Evolutionary conservation across 78 protist genomes (phyloP), one percentile per base, ranked within the genome.

Genomic region (Dictyostelium citrinum): DNA sequence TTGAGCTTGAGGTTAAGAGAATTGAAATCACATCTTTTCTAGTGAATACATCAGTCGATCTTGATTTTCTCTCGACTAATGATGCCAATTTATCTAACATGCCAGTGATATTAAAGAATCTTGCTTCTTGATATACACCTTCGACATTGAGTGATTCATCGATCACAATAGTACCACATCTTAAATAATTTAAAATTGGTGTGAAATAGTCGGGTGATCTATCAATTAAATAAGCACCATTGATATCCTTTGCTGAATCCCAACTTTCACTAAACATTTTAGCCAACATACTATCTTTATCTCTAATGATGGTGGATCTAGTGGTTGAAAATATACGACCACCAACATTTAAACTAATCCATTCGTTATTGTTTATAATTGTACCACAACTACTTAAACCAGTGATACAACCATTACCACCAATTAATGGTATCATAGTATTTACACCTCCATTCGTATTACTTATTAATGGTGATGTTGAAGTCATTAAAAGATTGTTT

Each of bases 191-290:
- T 27, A 95, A 10, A 1, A 95, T 68, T 3, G 94, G 95, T 31
- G 80, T 81, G 41, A 95, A 95, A 27, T 95, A 95, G 20, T 95
- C 96, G 16, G 96, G 96, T 37, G 90, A 90, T 35, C 96, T 55
- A 61, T 95, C 96, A 43, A 95, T 86, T 2, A 95, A 81, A 60
- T 85, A 85, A 37, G 76, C 83, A 43, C 96, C 96, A n/a, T 81
- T 78, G 14, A 58, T n/a, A 37, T 95, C 96, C 2, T 86, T 29
- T 6, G 90, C 64, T 4, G 95, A 88, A 35, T 84, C 96, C 96
- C 96, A 95, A 60, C 55, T 90, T 24, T 95, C 92, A 49, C 93
- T 78, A 83, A 95, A 95, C 96, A 95, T 95, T 90, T 95, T 81
- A 11, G 95, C 84, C 24, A 95, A 61, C 93, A 95, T 90, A 72